phyloP scores from a whole-genome alignment of 257 asterid species.

The Jacaranda copaia region DNA sequence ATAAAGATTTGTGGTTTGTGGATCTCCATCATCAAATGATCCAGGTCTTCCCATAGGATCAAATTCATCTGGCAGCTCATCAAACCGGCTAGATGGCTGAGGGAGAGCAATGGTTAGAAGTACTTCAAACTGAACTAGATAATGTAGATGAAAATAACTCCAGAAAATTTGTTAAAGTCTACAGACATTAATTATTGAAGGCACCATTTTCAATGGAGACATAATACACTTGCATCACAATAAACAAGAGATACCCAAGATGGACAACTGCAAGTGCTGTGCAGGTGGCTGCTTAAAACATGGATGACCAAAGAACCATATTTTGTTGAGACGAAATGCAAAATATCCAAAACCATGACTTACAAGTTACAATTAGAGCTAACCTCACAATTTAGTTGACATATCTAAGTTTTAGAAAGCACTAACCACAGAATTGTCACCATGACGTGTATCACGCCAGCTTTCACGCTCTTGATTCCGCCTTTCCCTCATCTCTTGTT shows the following conservation, averaged over 20 bases:
- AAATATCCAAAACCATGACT: neutral
- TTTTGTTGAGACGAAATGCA: constrained; percentile 10
- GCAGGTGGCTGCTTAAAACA: neutral
- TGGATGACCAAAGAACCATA: neutral
- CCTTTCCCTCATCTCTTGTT: constrained; percentile 92
- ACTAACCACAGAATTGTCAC: constrained; percentile 76
- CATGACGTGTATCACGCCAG: constrained; percentile 75
- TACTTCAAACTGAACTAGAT: constrained; percentile 24
- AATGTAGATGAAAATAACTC: constrained; percentile 13
- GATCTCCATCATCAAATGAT: constrained; percentile 98
- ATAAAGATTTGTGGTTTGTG: constrained; percentile 90
- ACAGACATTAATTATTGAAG: neutral
- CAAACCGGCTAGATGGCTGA: constrained; percentile 90
- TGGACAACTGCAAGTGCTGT: constrained; percentile 12
- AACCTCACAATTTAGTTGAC: constrained; percentile 8
- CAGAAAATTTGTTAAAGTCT: neutral
- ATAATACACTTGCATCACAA: constrained; percentile 8
- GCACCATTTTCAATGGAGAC: neutral
- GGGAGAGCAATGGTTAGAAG: constrained; percentile 31
- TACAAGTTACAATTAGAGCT: too few relatives aligned
- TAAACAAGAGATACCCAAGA: constrained; percentile 1
- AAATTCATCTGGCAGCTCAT: constrained; percentile 94
- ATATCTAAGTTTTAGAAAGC: constrained; percentile 20
- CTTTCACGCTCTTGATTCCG: constrained; percentile 88
- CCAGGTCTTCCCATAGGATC: constrained; percentile 86